Evolutionary conservation across 202 grass and related monocot genomes (phyloP), one percentile per base, ranked within the genome.

Genomic region (Alloteropsis angusta): DNA sequence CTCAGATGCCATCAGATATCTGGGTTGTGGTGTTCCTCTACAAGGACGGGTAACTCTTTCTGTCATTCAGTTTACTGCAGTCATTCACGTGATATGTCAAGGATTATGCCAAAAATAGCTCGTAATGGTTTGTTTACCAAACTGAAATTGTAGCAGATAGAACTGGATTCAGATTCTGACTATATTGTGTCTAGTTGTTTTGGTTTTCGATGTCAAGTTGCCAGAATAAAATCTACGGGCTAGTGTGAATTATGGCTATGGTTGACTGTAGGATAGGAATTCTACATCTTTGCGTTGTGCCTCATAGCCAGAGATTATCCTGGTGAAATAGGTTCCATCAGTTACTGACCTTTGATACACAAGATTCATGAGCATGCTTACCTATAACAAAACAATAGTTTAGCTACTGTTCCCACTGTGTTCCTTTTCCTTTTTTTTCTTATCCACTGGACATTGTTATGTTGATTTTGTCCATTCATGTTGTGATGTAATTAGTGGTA

Each of bases 21-120:
- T 99, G 96, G 96, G 92, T 99, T 72, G 86, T 96, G 23, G 96
- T 99, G 72, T 89, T 99, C 62, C 96, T 99, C 86, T 99, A 86
- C 79, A 99, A 99, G 71, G 96, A 99, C 6, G 90, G 90, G 96
- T 96, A 91, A 48, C 7, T 32, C 1, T 68, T 9, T 68, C 25
- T 69, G n/a, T 69, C 43, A 16, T 66, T 66, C 65, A 48, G 7
- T 49, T 47, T 5, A 6, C 66, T 69, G 43, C 43, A 69, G 45
- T 15, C 42, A 22, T 32, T 68, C 10, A 34, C 5, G 16, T 30
- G 65, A 17, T 47, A 47, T 43, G 50, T 45, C 21, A 59, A 37
- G 22, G 18, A 6, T 49, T 50, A 42, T 32, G 11, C 47, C 17
- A 21, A 26, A 45, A 19, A 26, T 16, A 75, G 34, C 6, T 53